Conservation (phyloP, 2,329 filamentous ascomycete species). For the Daldinia sp. region DNA sequence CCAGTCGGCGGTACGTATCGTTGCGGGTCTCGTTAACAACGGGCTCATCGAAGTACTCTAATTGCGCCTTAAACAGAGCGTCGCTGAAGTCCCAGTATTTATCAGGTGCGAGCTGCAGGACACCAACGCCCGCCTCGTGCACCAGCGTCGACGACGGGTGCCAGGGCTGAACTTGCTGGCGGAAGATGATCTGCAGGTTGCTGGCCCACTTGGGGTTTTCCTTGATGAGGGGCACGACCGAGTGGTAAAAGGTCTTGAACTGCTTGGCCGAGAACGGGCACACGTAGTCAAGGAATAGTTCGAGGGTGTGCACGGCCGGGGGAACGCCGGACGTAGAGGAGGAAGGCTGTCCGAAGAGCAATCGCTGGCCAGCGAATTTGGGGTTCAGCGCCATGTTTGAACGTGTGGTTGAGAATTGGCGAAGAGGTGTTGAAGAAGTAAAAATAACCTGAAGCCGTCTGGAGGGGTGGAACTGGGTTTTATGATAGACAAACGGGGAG, state of each 20-base stretch:
- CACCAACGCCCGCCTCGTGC: constrained; percentile 87
- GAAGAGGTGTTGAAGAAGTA: constrained; percentile 1
- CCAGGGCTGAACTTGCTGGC: constrained; percentile 95
- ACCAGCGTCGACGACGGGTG: constrained; percentile 85
- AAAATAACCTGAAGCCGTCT: not conserved
- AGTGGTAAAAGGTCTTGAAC: constrained; percentile 80
- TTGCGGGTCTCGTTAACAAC: constrained; percentile 89
- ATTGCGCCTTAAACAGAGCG: constrained; percentile 74
- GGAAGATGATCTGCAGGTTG: constrained; percentile 81
- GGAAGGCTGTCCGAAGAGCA: constrained; percentile 60
- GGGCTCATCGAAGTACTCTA: constrained; percentile 84
- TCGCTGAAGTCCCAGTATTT: constrained; percentile 86
- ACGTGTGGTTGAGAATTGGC: constrained; percentile 25
- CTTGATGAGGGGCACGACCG: constrained; percentile 74
- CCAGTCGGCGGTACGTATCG: constrained; percentile 82
- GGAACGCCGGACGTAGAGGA: constrained; percentile 53
- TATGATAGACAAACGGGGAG: constrained; percentile 27
- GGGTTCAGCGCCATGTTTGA: constrained; percentile 78
- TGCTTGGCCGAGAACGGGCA: constrained; percentile 78
- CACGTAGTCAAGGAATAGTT: constrained; percentile 87
- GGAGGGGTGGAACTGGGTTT: constrained; percentile 10
- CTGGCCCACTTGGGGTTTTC: constrained; percentile 67
- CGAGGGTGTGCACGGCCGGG: constrained; percentile 68
- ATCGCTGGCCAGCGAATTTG: constrained; percentile 79
- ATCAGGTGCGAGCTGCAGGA: constrained; percentile 75